phyloP scores from a whole-genome alignment of 768 basidiomycete genomes.

The Lyophyllum decastes region DNA sequence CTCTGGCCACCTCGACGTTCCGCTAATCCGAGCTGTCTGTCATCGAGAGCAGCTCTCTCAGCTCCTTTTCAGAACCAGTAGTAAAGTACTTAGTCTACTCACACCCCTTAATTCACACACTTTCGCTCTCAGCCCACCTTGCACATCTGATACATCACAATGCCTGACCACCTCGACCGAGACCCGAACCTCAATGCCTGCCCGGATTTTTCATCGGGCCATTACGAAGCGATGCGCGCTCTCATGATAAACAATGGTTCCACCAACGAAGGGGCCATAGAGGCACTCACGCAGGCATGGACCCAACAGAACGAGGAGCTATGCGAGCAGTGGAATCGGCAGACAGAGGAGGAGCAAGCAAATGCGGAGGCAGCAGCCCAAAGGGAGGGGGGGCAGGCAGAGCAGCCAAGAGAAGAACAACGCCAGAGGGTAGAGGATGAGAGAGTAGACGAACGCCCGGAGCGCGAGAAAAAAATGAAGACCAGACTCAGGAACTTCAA shows the following conservation, averaged over 20 bases:
- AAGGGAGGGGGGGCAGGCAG: background rate
- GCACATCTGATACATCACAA: background rate
- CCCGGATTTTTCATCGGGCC: constrained; percentile 1
- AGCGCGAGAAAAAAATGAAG: background rate
- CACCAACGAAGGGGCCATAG: background rate
- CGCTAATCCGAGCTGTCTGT: background rate
- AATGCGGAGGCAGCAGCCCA: background rate
- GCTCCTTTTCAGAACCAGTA: background rate
- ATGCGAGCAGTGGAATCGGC: background rate
- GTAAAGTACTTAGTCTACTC: background rate
- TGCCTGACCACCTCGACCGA: background rate
- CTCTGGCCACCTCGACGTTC: background rate
- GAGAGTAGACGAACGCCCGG: background rate
- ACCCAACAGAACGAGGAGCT: background rate
- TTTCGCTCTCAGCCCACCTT: background rate
- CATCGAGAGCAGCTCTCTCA: background rate
- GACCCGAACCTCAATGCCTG: background rate
- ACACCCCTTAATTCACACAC: background rate
- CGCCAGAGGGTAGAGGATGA: background rate
- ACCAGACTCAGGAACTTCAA: background rate
- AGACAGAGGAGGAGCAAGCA: background rate
- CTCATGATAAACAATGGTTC: background rate
- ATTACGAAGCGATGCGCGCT: background rate
- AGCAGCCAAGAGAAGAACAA: background rate
- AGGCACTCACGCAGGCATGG: background rate